These are phyloP conservation scores for Cercospora berteroae DNA, from an alignment of 2,329 filamentous ascomycete species.

Conservation along the genomic window DNA sequence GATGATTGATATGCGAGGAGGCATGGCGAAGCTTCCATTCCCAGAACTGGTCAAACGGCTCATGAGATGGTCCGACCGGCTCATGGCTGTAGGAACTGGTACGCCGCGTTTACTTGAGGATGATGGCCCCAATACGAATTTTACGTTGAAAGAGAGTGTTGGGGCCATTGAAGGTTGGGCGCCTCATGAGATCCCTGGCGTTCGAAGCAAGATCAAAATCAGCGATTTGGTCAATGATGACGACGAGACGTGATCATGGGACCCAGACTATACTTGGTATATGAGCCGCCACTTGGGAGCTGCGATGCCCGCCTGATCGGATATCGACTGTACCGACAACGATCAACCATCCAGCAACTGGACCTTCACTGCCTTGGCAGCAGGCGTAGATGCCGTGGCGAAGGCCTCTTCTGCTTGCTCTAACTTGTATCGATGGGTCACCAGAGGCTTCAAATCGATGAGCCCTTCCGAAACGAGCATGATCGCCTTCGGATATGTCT, in stretches of 20 bases:
- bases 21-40: conserved; percentile 33
- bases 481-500: conserved; percentile 45
- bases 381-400: conserved; percentile 39
- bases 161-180: conserved; percentile 35
- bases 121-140: conserved; percentile 28
- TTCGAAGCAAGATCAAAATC: conserved; percentile 34
- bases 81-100: conserved; percentile 36
- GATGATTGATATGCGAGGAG: conserved; percentile 38
- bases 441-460: conserved; percentile 41
- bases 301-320: no score
- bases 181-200: conserved; percentile 30
- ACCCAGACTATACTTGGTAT: no score
- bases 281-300: no score
- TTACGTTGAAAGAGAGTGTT: conserved; percentile 32
- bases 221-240: conserved; percentile 32
- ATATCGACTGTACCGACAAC: neutral
- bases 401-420: conserved; percentile 42
- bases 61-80: conserved; percentile 36
- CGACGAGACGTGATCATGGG: conserved; percentile 16
- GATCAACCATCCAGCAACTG: conserved; percentile 34
- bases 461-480: conserved; percentile 41
- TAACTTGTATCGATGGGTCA: conserved; percentile 41
- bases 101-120: conserved; percentile 35
- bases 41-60: conserved; percentile 36
- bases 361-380: conserved; percentile 40